Base-by-base conservation (phyloP, 169 alveolate species). In the Amoebophrya sp. region DNA sequence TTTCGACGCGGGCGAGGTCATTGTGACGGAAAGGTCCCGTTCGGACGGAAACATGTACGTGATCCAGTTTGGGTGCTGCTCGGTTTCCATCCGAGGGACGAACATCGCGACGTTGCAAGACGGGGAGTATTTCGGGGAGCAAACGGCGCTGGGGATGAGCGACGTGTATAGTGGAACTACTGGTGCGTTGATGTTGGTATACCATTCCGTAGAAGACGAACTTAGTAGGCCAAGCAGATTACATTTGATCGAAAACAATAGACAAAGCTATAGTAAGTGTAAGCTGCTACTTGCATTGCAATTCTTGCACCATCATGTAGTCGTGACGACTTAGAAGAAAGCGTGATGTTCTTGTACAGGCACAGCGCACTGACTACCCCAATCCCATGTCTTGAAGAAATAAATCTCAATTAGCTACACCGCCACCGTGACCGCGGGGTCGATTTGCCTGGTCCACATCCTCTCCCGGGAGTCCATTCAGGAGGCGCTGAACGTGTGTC, bases 51-150 rank as follows among this genome's bases (percentile, higher is more conserved):
- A 25, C 83, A 66, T 66, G 83, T 66, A 66, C 83, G 83, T 66
- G 83, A 66, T 66, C 83, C 83, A 66, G 35, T 66, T 66, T 66
- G 83, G 83, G 10, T 7, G 32, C 39, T 25, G 38, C 83, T 0
- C 12, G 35, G 83, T 66, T 7, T 66, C 83, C 29, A 66, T 66
- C 29, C 29, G 83, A 2, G 83, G 83, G 38, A 66, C 83, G 38
- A 66, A 7, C 35, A 66, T 66, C 35, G 83, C 83, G 10, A 66
- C 83, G 10, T 25, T 66, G 83, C 29, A 66, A 25, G 83, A 66
- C 35, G 83, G 83, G 32, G 83, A 66, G 83, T 66, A 66, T 25
- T 66, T 66, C 83, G 83, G 83, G 29, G 83, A 66, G 35, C 83
- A 66, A n/a, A 66, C 83, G 10, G 83, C 83, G 35, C 35, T 66